phyloP scores from a whole-genome alignment of 306 rosid genomes.

The Leucaena leucocephala region DNA sequence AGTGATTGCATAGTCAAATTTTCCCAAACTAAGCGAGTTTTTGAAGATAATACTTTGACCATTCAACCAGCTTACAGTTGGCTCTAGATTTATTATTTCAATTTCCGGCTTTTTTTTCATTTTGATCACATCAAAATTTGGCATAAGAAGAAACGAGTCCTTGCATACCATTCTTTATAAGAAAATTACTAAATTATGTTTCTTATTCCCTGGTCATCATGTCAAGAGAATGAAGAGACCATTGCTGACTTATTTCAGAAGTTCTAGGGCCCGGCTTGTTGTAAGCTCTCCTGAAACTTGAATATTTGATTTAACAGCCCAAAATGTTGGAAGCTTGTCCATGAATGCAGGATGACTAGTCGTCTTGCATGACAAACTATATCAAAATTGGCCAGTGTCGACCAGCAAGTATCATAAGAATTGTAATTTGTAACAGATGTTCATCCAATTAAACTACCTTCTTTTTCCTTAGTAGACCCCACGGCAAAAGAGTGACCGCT shows the following conservation, averaged over 20 bases:
- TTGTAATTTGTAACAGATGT: slow-evolving; percentile 24
- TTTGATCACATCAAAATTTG: neutral
- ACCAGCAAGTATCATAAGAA: slow-evolving; percentile 18
- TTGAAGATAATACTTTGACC: neutral
- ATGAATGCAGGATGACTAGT: slow-evolving; percentile 96
- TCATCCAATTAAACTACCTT: slow-evolving; percentile 55
- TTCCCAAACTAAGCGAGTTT: neutral
- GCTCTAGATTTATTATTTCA: neutral
- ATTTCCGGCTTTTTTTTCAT: neutral
- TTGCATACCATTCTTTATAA: neutral
- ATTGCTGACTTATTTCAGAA: too few relatives aligned
- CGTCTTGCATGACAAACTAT: slow-evolving; percentile 65
- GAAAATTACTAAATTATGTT: neutral
- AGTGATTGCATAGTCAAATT: neutral
- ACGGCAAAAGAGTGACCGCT: slow-evolving; percentile 89
- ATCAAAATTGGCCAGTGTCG: slow-evolving; percentile 49
- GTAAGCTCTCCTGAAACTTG: slow-evolving; percentile 90
- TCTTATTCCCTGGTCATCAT: neutral
- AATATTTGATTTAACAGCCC: slow-evolving; percentile 87
- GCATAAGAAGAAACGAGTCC: slow-evolving; percentile 27
- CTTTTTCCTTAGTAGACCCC: slow-evolving; percentile 86
- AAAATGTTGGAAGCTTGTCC: slow-evolving; percentile 87
- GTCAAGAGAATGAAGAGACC: neutral
- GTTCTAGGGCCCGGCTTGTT: slow-evolving; percentile 98
- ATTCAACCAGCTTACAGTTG: neutral